These are phyloP conservation scores for Zymoseptoria ardabiliae DNA, from an alignment of 2,329 filamentous ascomycete genomes.

Conservation along the genomic window DNA sequence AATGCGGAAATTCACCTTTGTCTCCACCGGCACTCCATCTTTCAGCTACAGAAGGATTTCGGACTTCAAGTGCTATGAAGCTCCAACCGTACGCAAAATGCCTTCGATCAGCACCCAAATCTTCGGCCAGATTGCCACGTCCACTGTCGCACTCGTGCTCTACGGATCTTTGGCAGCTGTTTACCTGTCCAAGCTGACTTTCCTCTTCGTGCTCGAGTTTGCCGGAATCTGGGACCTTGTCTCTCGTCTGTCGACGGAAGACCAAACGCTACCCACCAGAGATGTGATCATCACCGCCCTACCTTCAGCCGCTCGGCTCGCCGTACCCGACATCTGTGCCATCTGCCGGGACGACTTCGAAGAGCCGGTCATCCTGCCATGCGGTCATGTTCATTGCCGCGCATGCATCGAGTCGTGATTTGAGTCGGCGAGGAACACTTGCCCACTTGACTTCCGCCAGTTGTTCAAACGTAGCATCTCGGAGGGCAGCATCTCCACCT, in stretches of 20 bases:
- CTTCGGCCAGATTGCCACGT: neutral
- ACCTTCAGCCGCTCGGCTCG: neutral
- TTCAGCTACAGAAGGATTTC: too few species aligned
- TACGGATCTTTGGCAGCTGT: neutral
- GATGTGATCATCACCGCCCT: neutral
- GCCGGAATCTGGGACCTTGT: neutral
- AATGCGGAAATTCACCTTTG: neutral
- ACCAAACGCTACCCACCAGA: neutral
- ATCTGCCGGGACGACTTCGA: neutral
- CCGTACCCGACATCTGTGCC: neutral
- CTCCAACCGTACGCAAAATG: neutral
- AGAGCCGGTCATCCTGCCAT: neutral
- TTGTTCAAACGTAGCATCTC: neutral
- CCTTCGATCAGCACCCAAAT: neutral
- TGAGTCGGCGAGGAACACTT: neutral
- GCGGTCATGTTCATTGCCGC: constrained; percentile 5
- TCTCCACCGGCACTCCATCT: neutral
- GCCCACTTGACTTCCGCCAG: neutral
- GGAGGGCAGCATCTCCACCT: neutral
- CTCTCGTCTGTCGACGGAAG: neutral
- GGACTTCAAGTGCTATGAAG: neutral
- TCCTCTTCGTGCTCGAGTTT: neutral
- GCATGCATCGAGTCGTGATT: constrained; percentile 5
- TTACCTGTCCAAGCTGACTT: neutral
- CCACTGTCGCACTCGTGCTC: neutral